phyloP scores from a whole-genome alignment of 805 yeast species.

The Candida chilensis region DNA sequence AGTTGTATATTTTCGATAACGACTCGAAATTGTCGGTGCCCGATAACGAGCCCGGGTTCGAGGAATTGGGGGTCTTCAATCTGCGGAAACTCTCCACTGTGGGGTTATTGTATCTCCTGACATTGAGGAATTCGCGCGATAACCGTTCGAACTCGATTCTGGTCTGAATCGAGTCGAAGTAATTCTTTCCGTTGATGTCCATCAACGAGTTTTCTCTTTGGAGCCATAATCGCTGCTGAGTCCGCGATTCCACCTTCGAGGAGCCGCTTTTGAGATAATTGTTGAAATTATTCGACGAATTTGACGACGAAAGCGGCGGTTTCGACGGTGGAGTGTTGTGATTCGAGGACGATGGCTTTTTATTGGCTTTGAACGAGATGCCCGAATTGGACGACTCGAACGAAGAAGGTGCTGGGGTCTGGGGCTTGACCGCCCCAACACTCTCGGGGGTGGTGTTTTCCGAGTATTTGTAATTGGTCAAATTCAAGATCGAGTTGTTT shows the following conservation, averaged over 20 bases:
- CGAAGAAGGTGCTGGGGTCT: neutral
- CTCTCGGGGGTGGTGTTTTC: neutral
- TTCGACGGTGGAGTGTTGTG: constrained; percentile 12
- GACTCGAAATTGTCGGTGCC: too few species aligned
- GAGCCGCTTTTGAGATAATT: constrained; percentile 26
- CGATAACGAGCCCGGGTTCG: too few species aligned
- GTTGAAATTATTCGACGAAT: constrained; percentile 24
- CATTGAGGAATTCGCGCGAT: constrained; percentile 63
- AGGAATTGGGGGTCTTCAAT: too few species aligned
- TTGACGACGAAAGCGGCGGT: constrained; percentile 11
- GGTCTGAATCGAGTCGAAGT: constrained; percentile 47
- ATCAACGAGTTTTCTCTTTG: constrained; percentile 68
- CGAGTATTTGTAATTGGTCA: neutral
- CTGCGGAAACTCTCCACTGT: too few species aligned
- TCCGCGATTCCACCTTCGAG: constrained; percentile 49
- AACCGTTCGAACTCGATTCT: constrained; percentile 74
- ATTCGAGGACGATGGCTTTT: neutral
- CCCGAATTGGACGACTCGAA: constrained; percentile 1
- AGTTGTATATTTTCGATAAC: too few species aligned
- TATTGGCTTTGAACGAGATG: constrained; percentile 4
- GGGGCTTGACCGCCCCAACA: neutral
- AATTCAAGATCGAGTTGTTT: too few species aligned
- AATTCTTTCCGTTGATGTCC: too few species aligned
- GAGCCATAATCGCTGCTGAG: constrained; percentile 79
- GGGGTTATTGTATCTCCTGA: constrained; percentile 65